Evolutionary conservation across 2,329 filamentous ascomycete species (phyloP).

Genomic region (Fusarium albidum): DNA sequence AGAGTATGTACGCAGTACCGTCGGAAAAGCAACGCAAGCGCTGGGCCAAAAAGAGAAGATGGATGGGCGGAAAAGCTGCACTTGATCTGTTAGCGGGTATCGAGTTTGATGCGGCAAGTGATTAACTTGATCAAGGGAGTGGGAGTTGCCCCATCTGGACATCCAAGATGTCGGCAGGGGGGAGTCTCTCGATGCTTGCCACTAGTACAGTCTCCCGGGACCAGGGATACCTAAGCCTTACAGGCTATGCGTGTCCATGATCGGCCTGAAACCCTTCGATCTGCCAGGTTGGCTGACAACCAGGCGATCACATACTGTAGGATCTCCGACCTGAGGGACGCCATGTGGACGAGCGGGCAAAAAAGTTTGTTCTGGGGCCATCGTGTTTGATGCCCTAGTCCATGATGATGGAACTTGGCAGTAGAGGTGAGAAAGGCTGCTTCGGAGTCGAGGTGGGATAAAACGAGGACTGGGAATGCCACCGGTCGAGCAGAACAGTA

Average conservation of each 20-base stretch:
- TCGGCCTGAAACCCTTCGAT: slow-evolving; percentile 16
- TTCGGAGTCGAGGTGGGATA: not conserved
- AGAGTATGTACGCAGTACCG: slow-evolving; percentile 16
- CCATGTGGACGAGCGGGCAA: not conserved
- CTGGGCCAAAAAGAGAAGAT: slow-evolving; percentile 1
- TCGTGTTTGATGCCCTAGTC: not conserved
- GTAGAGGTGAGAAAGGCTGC: not conserved
- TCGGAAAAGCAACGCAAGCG: slow-evolving; percentile 13
- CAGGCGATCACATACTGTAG: slow-evolving; percentile 3
- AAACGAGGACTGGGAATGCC: not conserved
- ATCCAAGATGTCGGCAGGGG: not conserved
- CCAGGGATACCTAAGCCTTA: slow-evolving; percentile 7
- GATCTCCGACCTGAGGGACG: slow-evolving; percentile 1
- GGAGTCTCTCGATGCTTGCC: slow-evolving; percentile 1
- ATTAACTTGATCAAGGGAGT: too few relatives aligned
- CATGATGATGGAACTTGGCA: not conserved
- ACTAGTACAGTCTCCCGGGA: not conserved
- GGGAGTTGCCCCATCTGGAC: not conserved
- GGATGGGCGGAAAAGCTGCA: not conserved
- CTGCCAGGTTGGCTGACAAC: not conserved
- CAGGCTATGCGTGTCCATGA: slow-evolving; percentile 4
- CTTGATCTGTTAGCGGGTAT: slow-evolving; percentile 4
- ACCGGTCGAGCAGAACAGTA: too few relatives aligned
- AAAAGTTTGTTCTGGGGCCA: not conserved
- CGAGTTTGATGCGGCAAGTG: slow-evolving; percentile 3